Evolutionary conservation across 768 basidiomycete species (phyloP).

Genomic region (Dentipellis sp.): DNA sequence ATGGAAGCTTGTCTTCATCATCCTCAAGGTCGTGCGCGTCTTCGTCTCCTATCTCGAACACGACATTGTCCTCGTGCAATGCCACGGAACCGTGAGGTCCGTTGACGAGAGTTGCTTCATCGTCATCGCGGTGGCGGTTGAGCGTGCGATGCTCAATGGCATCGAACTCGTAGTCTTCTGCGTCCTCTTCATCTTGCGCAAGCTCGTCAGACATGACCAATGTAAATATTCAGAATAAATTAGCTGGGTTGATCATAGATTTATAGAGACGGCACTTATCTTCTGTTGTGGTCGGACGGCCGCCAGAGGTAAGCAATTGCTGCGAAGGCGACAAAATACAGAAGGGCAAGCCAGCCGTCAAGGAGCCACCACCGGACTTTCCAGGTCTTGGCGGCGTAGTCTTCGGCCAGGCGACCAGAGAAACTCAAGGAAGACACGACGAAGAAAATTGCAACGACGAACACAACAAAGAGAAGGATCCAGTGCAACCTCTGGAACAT

Average conservation of each 20-base stretch:
- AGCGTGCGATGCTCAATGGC: conserved; percentile 50
- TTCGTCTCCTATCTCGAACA: conserved; percentile 89
- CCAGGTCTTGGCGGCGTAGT: conserved; percentile 91
- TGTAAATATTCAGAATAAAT: conserved; percentile 35
- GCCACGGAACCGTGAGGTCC: conserved; percentile 38
- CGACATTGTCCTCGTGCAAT: conserved; percentile 60
- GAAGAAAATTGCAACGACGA: conserved; percentile 84
- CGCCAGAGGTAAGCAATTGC: conserved; percentile 89
- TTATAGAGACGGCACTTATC: conserved; percentile 40
- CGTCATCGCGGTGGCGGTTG: conserved; percentile 40
- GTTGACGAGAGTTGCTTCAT: conserved; percentile 66
- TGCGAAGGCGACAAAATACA: conserved; percentile 77
- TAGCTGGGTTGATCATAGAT: conserved; percentile 1
- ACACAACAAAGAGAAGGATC: conserved; percentile 73
- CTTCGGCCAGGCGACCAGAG: conserved; percentile 86
- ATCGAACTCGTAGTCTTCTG: conserved; percentile 87
- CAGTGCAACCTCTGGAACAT: conserved; percentile 88
- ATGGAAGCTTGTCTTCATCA: conserved; percentile 41
- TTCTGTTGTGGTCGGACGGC: conserved; percentile 81
- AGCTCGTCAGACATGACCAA: conserved; percentile 96
- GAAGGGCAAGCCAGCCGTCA: conserved; percentile 87
- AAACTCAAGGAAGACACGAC: conserved; percentile 88
- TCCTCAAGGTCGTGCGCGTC: conserved; percentile 49
- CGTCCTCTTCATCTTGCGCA: conserved; percentile 90
- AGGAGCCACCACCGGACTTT: conserved; percentile 89